These are phyloP conservation scores for Pichia deserticola DNA, from an alignment of 805 yeast species.

Conservation along the genomic window DNA sequence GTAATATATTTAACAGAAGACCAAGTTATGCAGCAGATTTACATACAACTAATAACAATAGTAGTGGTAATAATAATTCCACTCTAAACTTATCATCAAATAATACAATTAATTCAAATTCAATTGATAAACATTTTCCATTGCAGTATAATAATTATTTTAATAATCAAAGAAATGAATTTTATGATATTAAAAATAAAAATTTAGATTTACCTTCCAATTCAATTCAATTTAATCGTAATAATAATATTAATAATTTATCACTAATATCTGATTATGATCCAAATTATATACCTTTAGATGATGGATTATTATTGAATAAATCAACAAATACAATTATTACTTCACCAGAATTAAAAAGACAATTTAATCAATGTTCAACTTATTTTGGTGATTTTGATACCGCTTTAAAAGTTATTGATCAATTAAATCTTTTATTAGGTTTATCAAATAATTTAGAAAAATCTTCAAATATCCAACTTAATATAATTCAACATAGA, in stretches of 20 bases:
- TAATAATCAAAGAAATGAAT: constrained; percentile 4
- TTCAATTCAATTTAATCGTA: background rate
- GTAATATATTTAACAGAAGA: constrained; percentile 57
- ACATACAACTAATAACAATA: constrained; percentile 25
- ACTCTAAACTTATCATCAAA: too few species aligned
- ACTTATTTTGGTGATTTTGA: constrained; percentile 48
- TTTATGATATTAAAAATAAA: constrained; percentile 9
- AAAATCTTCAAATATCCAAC: constrained; percentile 3
- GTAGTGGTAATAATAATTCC: background rate
- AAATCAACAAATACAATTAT: constrained; percentile 43
- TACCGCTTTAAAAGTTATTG: constrained; percentile 32
- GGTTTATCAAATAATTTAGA: constrained; percentile 9
- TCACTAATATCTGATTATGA: constrained; percentile 10
- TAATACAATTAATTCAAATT: too few species aligned
- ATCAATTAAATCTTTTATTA: constrained; percentile 26
- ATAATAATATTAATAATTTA: too few species aligned
- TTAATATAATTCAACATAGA: constrained; percentile 15
- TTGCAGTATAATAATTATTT: background rate
- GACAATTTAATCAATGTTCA: constrained; percentile 39
- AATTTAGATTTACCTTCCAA: constrained; percentile 11
- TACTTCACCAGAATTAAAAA: constrained; percentile 51
- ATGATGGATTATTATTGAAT: constrained; percentile 54
- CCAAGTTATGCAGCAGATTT: constrained; percentile 71
- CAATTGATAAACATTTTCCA: background rate
- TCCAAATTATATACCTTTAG: constrained; percentile 32